Evolutionary conservation across 2,329 filamentous ascomycete genomes (phyloP), one percentile per base, ranked within the genome.

Genomic region (Sarocladium strictum): DNA sequence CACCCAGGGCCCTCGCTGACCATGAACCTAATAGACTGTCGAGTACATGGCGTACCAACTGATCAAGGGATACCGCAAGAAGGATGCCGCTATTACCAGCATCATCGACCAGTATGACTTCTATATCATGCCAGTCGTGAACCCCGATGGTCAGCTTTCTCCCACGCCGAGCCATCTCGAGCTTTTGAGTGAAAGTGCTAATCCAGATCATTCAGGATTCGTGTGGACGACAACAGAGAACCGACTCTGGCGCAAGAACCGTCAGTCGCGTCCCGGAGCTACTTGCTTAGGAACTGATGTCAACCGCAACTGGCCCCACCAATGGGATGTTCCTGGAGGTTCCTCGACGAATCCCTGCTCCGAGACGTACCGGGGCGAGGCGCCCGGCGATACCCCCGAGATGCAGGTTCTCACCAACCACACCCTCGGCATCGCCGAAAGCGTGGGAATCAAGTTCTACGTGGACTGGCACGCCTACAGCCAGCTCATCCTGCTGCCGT

Each of bases 31-130:
- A 14, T n/a, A 70, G 69, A 67, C 71, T 4, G 69, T 74, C 38
- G 80, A 83, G 63, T 84, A 81, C 62, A 66, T 81, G 15, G 72
- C 76, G 6, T 75, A 74, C 57, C 65, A 71, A 14, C 68, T 84
- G 2, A 64, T 76, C 35, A 70, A 66, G 38, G 64, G 66, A 1
- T 74, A 55, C 45, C 56, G 33, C 9, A 26, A 17, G 29, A 53
- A 53, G 26, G 56, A 57, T 35, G 24, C 40, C 21, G 32, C 54
- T 23, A 29, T 55, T 21, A 51, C 40, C 15, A 24, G 53, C 26
- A 54, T 79, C 52, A 72, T 86, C 21, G 75, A 86, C 65, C 79
- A 74, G 53, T 85, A 83, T 62, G 85, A 88, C 67, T 84, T 84
- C 60, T 86, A 84, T 65, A 76, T 87, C 59, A 75, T 85, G 57